Evolutionary conservation across 345 rosid species (phyloP), one percentile per base, ranked within the genome.

Genomic region (Citrus medica): DNA sequence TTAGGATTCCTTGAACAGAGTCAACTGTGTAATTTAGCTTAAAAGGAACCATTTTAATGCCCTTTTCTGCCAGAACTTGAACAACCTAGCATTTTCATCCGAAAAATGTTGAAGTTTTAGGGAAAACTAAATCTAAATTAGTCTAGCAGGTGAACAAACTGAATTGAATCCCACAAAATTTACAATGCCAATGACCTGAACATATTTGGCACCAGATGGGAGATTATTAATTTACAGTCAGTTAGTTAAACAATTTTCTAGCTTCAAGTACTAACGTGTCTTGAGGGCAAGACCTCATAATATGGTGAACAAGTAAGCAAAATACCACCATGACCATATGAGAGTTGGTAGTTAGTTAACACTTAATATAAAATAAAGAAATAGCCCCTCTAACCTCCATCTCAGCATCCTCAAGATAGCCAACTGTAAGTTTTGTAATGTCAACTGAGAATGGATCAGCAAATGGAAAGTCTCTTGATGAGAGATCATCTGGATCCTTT

Each of bases 401-500:
- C 83, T 93, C 97, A 28, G 97, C 95, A 82, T 93, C 98, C 71
- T 93, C 90, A 58, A 89, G 85, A 81, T 91, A 94, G 48, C 98
- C 97, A 81, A 93, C 97, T 4, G 89, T 92, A 71, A 94, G 95
- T 70, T 86, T 88, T 67, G 87, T 89, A 59, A 93, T 89, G 81
- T 94, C 94, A 51, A 93, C 89, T 0, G 88, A 85, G 79, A 93
- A 94, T 24, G 98, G 97, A 83, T 90, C 92, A 37, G 71, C 83
- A 69, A 89, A 83, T 25, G 86, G 88, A 37, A 94, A 83, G 72
- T 93, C 90, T 84, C 89, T 86, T 72, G 98, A 94, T 7, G 98
- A 94, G 74, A 72, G 88, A 83, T 94, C 98, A 24, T 88, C 88
- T 0, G 91, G 92, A 84, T 93, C 98, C 87, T 85, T 90, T 64